Percentiles rank a stretch among this genome's conserved stretches.
These are phyloP conservation scores for Bipolaris zeicola DNA, from an alignment of 2,329 filamentous ascomycete genomes.

Conservation along the genomic window DNA sequence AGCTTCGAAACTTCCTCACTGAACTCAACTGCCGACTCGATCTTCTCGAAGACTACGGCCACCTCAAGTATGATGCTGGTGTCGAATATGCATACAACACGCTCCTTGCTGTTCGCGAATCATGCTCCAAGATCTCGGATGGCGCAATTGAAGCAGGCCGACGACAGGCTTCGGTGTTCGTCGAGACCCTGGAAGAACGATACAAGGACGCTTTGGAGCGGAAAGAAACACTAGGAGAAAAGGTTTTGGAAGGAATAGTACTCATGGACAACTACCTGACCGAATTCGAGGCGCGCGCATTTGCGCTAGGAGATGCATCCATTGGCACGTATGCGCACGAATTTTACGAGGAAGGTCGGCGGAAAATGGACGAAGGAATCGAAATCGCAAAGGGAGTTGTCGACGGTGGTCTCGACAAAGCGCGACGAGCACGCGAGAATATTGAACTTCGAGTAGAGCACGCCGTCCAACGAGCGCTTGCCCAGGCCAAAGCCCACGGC, in stretches of 20 bases:
- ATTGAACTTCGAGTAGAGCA: slow-evolving; percentile 71
- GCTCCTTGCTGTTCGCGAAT: slow-evolving; percentile 81
- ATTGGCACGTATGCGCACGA: slow-evolving; percentile 73
- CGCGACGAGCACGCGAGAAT: slow-evolving; percentile 75
- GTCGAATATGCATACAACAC: slow-evolving; percentile 85
- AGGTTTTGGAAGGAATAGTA: slow-evolving; percentile 84
- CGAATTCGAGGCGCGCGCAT: slow-evolving; percentile 82
- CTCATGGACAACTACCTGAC: slow-evolving; percentile 83
- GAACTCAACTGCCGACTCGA: slow-evolving; percentile 88
- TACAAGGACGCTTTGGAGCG: slow-evolving; percentile 86
- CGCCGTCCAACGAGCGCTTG: slow-evolving; percentile 79
- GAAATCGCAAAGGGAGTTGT: slow-evolving; percentile 76
- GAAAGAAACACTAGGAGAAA: slow-evolving; percentile 87
- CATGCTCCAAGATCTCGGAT: slow-evolving; percentile 87
- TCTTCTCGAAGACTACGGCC: slow-evolving; percentile 85
- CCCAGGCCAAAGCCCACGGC: slow-evolving; percentile 76
- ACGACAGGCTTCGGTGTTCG: slow-evolving; percentile 82
- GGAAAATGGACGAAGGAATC: slow-evolving; percentile 79
- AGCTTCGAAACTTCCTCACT: slow-evolving; percentile 80
- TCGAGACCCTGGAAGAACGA: slow-evolving; percentile 85
- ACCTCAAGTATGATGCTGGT: slow-evolving; percentile 80
- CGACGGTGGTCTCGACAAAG: slow-evolving; percentile 80
- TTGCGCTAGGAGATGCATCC: slow-evolving; percentile 78
- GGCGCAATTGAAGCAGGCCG: slow-evolving; percentile 88
- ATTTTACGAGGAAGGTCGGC: slow-evolving; percentile 77